Percentiles rank a stretch among this genome's conserved stretches.
These are phyloP conservation scores for Penicillium silybi DNA, from an alignment of 495 filamentous ascomycete species.

Conservation along the genomic window DNA sequence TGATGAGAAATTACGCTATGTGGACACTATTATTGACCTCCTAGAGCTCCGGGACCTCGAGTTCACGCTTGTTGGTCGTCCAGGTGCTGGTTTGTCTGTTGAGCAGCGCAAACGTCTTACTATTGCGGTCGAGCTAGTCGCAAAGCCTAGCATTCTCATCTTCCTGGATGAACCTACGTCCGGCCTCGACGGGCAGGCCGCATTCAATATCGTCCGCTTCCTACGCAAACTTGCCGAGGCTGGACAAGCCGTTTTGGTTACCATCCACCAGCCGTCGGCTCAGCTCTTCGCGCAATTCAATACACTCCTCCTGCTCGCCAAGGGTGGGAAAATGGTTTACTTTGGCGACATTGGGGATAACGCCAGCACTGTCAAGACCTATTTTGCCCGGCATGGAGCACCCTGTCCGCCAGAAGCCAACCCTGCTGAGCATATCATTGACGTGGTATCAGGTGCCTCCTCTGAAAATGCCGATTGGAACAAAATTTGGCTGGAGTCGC, in stretches of 20 bases:
- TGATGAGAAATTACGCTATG: conserved; percentile 75
- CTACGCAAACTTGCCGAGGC: conserved; percentile 57
- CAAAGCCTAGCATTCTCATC: conserved; percentile 59
- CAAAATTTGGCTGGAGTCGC: conserved; percentile 56
- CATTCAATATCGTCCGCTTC: too few relatives aligned
- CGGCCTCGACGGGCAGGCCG: conserved; percentile 58
- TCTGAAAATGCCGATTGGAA: conserved; percentile 49
- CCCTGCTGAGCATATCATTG: conserved; percentile 88
- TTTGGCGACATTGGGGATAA: conserved; percentile 59
- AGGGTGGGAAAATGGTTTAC: conserved; percentile 65
- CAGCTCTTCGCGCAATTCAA: conserved; percentile 70
- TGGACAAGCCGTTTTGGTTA: conserved; percentile 65
- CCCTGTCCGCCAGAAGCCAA: conserved; percentile 66
- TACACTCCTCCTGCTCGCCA: conserved; percentile 59
- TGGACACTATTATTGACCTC: conserved; percentile 62
- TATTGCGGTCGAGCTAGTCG: conserved; percentile 62
- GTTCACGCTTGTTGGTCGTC: conserved; percentile 47
- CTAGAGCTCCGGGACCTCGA: conserved; percentile 53
- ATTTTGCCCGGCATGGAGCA: conserved; percentile 72
- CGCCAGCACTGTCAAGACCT: conserved; percentile 51
- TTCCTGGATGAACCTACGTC: conserved; percentile 76
- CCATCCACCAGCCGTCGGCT: conserved; percentile 70
- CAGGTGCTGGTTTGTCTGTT: conserved; percentile 46
- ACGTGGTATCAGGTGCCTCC: conserved; percentile 53
- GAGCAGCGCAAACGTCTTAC: conserved; percentile 60